These are phyloP conservation scores for Sideroxylon spinosum DNA, from an alignment of 179 eudicot species.

Conservation along the genomic window DNA sequence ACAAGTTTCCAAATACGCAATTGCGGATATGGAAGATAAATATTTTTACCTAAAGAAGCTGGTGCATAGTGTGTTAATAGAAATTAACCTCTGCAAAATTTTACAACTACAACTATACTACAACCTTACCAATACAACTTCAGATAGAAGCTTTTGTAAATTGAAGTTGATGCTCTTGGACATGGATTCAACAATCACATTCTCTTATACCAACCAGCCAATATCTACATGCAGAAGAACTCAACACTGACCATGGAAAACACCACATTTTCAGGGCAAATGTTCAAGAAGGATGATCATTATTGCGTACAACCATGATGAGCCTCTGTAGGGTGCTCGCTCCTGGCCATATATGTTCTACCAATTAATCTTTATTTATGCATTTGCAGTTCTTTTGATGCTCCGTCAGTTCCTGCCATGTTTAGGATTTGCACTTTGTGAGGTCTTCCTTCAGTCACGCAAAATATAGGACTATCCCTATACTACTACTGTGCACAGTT, in stretches of 20 bases:
- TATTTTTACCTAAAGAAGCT: not conserved
- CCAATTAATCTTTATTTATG: conserved; percentile 27
- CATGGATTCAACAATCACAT: conserved; percentile 2
- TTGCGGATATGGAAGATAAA: conserved; percentile 14
- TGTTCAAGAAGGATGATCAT: not conserved
- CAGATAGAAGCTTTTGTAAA: not conserved
- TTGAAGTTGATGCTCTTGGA: conserved; percentile 5
- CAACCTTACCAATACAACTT: not conserved
- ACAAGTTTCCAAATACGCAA: conserved; percentile 12
- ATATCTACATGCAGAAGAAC: not conserved
- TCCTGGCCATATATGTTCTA: conserved; percentile 5
- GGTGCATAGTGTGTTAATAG: not conserved
- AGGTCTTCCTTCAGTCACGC: not conserved
- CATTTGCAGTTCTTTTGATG: conserved; percentile 78
- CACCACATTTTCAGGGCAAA: not conserved
- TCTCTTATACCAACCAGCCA: not conserved
- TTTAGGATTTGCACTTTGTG: conserved; percentile 14
- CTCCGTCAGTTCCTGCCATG: conserved; percentile 70
- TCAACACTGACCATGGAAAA: not conserved
- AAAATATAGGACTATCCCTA: not conserved
- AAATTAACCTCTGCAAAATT: conserved; percentile 2
- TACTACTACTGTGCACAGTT: not conserved
- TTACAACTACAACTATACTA: conserved; percentile 12
- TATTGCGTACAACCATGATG: not conserved
- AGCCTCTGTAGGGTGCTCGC: not conserved